Conservation (phyloP, 1,284 basidiomycete genomes). For the Leccinum olivaceoglutinosum region DNA sequence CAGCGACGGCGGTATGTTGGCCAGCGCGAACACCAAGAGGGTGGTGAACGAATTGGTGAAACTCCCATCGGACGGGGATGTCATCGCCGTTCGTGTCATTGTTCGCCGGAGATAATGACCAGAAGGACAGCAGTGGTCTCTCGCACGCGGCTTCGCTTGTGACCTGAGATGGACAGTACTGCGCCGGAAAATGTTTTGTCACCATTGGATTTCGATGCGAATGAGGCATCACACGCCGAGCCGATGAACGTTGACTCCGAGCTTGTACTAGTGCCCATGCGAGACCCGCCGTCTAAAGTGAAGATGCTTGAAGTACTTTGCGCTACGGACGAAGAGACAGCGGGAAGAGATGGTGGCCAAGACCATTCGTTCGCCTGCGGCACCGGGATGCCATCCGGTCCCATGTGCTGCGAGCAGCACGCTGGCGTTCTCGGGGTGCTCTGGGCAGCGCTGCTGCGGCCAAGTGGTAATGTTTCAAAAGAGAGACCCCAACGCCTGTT, state of each 20-base stretch:
- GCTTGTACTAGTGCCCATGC: slow-evolving; percentile 4
- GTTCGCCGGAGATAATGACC: slow-evolving; percentile 7
- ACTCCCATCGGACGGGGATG: slow-evolving; percentile 9
- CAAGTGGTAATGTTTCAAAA: no score
- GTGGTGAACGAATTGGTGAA: not conserved
- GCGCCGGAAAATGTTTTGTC: not conserved
- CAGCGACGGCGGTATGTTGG: not conserved
- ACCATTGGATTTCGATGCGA: not conserved
- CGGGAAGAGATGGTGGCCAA: slow-evolving; percentile 35
- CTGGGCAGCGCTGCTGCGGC: no score
- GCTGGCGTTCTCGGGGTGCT: not conserved
- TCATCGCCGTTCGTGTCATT: slow-evolving; percentile 24
- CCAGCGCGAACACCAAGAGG: not conserved
- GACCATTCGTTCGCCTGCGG: slow-evolving; percentile 22
- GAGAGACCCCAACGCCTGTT: no score
- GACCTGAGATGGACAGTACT: slow-evolving; percentile 1
- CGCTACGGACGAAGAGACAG: slow-evolving; percentile 40
- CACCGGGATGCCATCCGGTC: slow-evolving; percentile 19
- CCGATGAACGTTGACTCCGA: slow-evolving; percentile 10
- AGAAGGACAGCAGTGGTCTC: not conserved
- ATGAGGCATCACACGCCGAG: slow-evolving; percentile 10
- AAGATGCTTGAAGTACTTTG: slow-evolving; percentile 47
- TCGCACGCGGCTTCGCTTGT: not conserved
- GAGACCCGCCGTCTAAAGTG: slow-evolving; percentile 23
- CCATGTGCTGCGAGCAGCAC: slow-evolving; percentile 8